These are phyloP conservation scores for Isatis tinctoria DNA, from an alignment of 345 rosid genomes.

Conservation along the genomic window DNA sequence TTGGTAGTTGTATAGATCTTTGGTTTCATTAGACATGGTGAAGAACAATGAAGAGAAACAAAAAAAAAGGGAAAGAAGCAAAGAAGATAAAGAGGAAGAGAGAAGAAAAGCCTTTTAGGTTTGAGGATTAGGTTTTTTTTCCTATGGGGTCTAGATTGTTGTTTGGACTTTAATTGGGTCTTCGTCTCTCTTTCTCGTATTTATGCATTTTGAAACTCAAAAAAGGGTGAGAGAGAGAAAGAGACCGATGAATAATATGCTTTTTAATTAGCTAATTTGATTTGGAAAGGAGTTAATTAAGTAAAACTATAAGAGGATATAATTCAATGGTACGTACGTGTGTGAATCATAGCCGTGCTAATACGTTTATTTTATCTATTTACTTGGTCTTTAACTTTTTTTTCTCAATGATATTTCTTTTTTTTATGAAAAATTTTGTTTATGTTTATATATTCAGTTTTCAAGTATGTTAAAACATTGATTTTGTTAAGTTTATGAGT, in stretches of 20 bases:
- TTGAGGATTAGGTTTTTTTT: constrained; percentile 28
- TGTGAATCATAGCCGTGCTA: constrained; percentile 7
- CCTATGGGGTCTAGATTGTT: constrained; percentile 23
- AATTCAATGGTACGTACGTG: constrained; percentile 8
- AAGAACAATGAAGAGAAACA: constrained; percentile 11
- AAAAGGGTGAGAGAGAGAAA: constrained; percentile 10
- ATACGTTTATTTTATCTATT: background rate
- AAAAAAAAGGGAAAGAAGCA: background rate
- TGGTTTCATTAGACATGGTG: constrained; percentile 71
- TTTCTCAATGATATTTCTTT: background rate
- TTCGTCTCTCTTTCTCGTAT: constrained; percentile 31
- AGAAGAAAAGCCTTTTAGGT: constrained; percentile 18
- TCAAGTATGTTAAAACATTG: background rate
- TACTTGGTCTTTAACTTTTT: background rate
- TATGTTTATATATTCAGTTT: background rate
- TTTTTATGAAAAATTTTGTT: background rate
- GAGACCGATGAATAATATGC: constrained; percentile 5
- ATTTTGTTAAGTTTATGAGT: background rate
- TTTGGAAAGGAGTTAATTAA: background rate
- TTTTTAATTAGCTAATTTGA: constrained; percentile 19
- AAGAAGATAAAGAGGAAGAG: constrained; percentile 25
- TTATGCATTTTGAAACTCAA: constrained; percentile 37
- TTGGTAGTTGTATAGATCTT: constrained; percentile 47
- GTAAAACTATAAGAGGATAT: background rate
- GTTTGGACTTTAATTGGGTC: constrained; percentile 34